Evolutionary conservation across 2,329 filamentous ascomycete species (phyloP).

Genomic region (Fusarium begoniae): DNA sequence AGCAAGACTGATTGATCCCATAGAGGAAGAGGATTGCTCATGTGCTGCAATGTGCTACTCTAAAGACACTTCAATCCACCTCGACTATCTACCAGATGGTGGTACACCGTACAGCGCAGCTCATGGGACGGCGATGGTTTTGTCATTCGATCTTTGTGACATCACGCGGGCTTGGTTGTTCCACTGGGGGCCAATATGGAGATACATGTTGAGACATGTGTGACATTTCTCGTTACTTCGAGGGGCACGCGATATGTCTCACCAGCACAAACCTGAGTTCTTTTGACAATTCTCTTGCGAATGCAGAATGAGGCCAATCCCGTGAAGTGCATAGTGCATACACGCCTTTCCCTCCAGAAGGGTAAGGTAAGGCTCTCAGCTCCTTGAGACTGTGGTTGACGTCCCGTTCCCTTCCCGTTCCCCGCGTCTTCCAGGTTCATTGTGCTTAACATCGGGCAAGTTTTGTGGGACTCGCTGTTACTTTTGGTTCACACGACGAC

Average conservation of each 20-base stretch:
- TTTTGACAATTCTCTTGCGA: background rate
- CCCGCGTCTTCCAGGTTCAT: conserved; percentile 20
- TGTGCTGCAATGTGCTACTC: background rate
- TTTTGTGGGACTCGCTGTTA: conserved; percentile 11
- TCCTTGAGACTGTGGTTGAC: conserved; percentile 6
- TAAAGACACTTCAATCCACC: background rate
- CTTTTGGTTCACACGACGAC: conserved; percentile 17
- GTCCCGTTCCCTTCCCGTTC: conserved; percentile 14
- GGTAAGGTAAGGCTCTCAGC: conserved; percentile 26
- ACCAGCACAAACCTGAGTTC: background rate
- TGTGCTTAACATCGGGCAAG: conserved; percentile 1
- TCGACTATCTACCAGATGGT: background rate
- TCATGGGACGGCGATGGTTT: conserved; percentile 3
- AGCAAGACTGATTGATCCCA: background rate
- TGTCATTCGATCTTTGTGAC: conserved; percentile 39
- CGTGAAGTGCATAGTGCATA: background rate
- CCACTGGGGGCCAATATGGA: conserved; percentile 21
- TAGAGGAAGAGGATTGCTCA: conserved; percentile 7
- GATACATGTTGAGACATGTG: conserved; percentile 29
- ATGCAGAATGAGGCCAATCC: background rate
- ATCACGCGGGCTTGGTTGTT: conserved; percentile 29
- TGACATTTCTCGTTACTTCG: conserved; percentile 8
- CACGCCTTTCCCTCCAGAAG: background rate
- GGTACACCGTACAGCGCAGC: background rate
- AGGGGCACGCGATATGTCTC: conserved; percentile 24